Conservation (phyloP, 768 basidiomycete species). For the Kwoniella bestiolae region DNA sequence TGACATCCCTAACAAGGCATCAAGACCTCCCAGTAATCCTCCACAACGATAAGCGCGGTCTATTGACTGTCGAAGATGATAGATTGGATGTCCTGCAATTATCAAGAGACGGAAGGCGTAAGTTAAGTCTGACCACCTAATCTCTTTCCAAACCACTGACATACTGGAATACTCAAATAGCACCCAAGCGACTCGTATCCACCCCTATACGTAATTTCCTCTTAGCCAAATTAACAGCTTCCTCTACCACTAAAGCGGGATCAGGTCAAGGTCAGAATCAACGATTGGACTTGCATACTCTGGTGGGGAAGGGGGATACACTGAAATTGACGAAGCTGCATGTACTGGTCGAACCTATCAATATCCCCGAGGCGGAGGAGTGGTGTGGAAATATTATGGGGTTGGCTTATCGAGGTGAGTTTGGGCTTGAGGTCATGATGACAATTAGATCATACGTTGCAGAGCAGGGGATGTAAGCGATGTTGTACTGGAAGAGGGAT, state of each 20-base stretch:
- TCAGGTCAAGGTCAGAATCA: conserved; percentile 16
- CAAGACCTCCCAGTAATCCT: conserved; percentile 50
- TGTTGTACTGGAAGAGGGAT: no score
- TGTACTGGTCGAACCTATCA: conserved; percentile 46
- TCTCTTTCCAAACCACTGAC: not conserved
- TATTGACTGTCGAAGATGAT: conserved; percentile 50
- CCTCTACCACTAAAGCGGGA: not conserved
- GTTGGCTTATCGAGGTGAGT: conserved; percentile 39
- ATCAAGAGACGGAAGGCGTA: conserved; percentile 49
- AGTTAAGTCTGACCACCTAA: conserved; percentile 14
- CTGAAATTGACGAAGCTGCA: conserved; percentile 41
- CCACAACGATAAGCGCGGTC: conserved; percentile 48
- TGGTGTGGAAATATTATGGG: conserved; percentile 42
- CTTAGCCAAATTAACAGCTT: conserved; percentile 24
- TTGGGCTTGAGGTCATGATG: no score
- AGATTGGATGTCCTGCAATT: conserved; percentile 47
- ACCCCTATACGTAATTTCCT: conserved; percentile 38
- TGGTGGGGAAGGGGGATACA: conserved; percentile 15
- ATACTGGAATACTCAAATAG: conserved; percentile 22
- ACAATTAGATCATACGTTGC: no score
- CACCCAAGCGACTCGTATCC: conserved; percentile 45
- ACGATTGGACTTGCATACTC: conserved; percentile 40
- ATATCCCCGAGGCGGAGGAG: conserved; percentile 41
- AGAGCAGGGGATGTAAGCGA: no score
- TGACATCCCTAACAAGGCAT: conserved; percentile 16